phyloP scores from a whole-genome alignment of 2,329 filamentous ascomycete species.

The Catunica adiposa region DNA sequence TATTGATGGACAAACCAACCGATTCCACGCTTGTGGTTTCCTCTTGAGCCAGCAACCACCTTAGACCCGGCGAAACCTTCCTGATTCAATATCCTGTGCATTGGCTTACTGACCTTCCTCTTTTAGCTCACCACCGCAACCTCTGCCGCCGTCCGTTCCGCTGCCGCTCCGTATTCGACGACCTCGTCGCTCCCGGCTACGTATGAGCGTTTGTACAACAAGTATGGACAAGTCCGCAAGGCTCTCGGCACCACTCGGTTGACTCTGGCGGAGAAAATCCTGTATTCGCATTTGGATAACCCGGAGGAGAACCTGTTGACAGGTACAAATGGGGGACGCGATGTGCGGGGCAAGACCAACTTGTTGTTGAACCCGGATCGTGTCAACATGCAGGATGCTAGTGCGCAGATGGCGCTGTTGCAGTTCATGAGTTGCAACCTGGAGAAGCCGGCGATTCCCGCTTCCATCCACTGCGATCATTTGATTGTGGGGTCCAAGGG shows the following conservation, averaged over 20 bases:
- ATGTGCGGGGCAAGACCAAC: constrained; percentile 76
- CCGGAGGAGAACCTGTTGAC: constrained; percentile 74
- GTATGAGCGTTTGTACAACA: constrained; percentile 66
- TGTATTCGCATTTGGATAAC: constrained; percentile 88
- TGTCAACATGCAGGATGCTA: constrained; percentile 98
- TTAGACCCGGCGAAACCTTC: background rate
- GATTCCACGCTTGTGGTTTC: background rate
- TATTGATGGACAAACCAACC: background rate
- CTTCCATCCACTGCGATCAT: constrained; percentile 97
- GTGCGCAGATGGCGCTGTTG: constrained; percentile 91
- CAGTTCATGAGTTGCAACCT: constrained; percentile 98
- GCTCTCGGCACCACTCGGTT: constrained; percentile 53
- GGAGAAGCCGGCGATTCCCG: constrained; percentile 76
- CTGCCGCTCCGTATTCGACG: constrained; percentile 25
- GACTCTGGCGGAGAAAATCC: constrained; percentile 92
- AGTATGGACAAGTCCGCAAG: constrained; percentile 56
- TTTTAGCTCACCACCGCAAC: constrained; percentile 17
- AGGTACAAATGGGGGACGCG: constrained; percentile 65
- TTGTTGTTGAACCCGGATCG: constrained; percentile 94
- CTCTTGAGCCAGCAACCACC: background rate
- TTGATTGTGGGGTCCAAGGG: constrained; percentile 93
- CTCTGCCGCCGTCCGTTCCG: constrained; percentile 21
- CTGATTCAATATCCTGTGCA: background rate
- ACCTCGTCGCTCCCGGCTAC: constrained; percentile 42
- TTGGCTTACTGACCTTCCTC: background rate